A percentile compares a stretch with the other conserved stretches of the same genome.
Evolutionary conservation across 139 green algal genomes (phyloP).

Genomic region (Chlamydomonas sp.): DNA sequence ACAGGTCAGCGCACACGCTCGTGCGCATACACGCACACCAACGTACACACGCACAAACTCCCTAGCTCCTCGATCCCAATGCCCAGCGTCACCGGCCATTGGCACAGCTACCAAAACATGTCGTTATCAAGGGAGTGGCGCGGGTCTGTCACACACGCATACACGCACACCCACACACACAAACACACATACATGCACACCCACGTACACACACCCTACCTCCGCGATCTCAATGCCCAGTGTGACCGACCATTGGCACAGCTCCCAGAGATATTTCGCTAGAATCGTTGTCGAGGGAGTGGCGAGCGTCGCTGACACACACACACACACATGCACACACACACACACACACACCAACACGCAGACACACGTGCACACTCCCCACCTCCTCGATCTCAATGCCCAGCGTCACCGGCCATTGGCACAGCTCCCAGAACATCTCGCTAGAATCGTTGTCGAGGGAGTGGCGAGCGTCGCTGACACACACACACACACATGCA

Average conservation of each 20-base stretch:
- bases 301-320: constrained; percentile 16
- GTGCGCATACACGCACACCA: neutral
- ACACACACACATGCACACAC: no score
- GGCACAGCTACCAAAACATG: constrained; percentile 16
- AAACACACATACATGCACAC: neutral
- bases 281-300: constrained; percentile 26
- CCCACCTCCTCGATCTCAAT: neutral
- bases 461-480: constrained; percentile 18
- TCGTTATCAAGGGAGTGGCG: constrained; percentile 31
- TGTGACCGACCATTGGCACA: neutral
- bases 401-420: neutral
- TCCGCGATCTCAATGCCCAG: neutral
- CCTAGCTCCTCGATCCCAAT: neutral
- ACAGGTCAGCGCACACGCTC: no score
- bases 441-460: constrained; percentile 29
- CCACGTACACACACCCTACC: neutral
- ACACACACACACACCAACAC: neutral
- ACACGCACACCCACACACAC: no score
- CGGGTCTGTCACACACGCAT: constrained; percentile 6
- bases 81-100: neutral
- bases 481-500: no score
- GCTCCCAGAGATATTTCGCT: constrained; percentile 24
- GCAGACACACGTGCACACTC: constrained; percentile 1
- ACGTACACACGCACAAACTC: neutral
- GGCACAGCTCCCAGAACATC: constrained; percentile 16